phyloP scores from a whole-genome alignment of 2,329 filamentous ascomycete species.

The Trichoderma hamatum region DNA sequence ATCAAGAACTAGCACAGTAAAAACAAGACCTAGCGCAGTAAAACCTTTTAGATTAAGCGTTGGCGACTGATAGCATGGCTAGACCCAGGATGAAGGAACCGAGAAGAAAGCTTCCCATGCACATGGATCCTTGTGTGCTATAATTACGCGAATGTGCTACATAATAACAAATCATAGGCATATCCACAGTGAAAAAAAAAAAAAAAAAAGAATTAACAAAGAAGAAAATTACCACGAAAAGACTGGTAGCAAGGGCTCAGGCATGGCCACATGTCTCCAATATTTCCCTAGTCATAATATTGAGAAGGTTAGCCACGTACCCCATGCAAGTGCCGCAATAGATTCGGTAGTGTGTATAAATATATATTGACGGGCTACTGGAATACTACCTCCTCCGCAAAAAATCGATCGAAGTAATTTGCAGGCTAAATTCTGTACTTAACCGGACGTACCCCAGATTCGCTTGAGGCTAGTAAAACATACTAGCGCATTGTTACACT shows the following conservation, averaged over 20 bases:
- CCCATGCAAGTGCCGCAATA: not conserved
- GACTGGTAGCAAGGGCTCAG: not conserved
- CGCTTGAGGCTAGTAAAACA: not conserved
- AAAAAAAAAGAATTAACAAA: not conserved
- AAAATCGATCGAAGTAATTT: not conserved
- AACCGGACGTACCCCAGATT: not conserved
- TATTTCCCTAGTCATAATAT: not conserved
- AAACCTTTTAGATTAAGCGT: not conserved
- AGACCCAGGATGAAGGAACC: not conserved
- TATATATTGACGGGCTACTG: not conserved
- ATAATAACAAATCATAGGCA: not conserved
- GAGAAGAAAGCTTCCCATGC: not conserved
- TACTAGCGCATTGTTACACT: not conserved
- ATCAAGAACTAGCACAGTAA: too few species aligned
- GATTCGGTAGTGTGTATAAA: not conserved
- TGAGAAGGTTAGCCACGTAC: not conserved
- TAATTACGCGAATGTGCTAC: not conserved
- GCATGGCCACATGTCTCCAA: not conserved
- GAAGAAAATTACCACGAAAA: not conserved
- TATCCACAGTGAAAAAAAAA: not conserved
- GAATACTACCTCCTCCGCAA: constrained; percentile 1
- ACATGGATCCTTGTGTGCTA: not conserved
- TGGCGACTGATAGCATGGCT: not conserved
- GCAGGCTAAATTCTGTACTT: not conserved
- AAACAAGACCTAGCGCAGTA: too few species aligned